phyloP scores from a whole-genome alignment of 352 stramenopile species.

The Phytophthora boehmeriae region DNA sequence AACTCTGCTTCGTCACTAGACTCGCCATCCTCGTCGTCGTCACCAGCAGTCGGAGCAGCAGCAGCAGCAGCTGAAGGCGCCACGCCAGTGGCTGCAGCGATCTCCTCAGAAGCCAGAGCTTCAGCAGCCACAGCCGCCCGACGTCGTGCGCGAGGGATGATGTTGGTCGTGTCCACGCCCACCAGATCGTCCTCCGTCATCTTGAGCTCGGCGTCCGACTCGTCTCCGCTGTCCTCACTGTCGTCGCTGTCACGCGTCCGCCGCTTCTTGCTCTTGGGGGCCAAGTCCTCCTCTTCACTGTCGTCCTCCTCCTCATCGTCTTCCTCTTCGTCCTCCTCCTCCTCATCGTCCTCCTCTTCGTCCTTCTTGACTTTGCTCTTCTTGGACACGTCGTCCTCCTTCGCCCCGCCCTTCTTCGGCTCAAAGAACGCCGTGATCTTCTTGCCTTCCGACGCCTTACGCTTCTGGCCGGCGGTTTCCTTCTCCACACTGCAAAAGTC shows the following conservation, averaged over 20 bases:
- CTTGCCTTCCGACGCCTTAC: slow-evolving; percentile 41
- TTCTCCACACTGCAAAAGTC: slow-evolving; percentile 36
- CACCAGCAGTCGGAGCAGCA: slow-evolving; percentile 10
- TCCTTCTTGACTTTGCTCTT: slow-evolving; percentile 51
- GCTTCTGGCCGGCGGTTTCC: slow-evolving; percentile 43
- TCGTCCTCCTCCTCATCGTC: slow-evolving; percentile 51
- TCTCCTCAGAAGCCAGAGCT: slow-evolving; percentile 69
- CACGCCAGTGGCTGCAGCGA: slow-evolving; percentile 24
- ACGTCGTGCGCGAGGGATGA: slow-evolving; percentile 79
- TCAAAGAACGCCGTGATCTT: slow-evolving; percentile 40
- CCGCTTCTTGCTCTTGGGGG: slow-evolving; percentile 71
- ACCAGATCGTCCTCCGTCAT: slow-evolving; percentile 88
- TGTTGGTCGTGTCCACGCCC: slow-evolving; percentile 85
- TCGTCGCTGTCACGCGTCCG: slow-evolving; percentile 69
- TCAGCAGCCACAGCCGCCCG: slow-evolving; percentile 75
- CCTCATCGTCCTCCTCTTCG: slow-evolving; percentile 48
- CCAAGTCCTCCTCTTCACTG: slow-evolving; percentile 54
- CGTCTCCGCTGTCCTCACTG: slow-evolving; percentile 59
- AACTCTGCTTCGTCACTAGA: slow-evolving; percentile 89
- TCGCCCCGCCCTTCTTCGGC: slow-evolving; percentile 20
- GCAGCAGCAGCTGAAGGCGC: slow-evolving; percentile 11
- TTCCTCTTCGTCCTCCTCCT: slow-evolving; percentile 53
- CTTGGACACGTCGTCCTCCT: slow-evolving; percentile 29
- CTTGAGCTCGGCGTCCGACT: slow-evolving; percentile 80
- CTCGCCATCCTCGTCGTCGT: slow-evolving; percentile 68